These are phyloP conservation scores for Hyparrhenia diplandra DNA, from an alignment of 176 grass and related monocot genomes.

Conservation along the genomic window DNA sequence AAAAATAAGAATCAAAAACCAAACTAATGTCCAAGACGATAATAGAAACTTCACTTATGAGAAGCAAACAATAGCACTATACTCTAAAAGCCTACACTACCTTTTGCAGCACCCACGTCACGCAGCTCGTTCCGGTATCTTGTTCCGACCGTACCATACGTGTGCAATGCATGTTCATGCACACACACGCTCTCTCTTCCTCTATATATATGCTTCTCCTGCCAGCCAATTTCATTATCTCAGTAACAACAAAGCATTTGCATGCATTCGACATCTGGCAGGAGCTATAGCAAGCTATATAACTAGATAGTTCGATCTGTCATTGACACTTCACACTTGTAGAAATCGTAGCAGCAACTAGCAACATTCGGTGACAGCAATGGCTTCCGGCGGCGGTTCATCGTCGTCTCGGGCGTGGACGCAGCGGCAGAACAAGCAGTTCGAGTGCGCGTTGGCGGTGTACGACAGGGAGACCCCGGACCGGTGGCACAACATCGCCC, in stretches of 20 bases:
- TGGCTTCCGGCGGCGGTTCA: constrained; percentile 9
- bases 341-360: neutral
- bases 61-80: too few species aligned
- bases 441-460: constrained; percentile 68
- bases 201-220: neutral
- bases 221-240: neutral
- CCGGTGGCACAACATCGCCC: constrained; percentile 63
- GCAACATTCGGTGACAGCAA: neutral
- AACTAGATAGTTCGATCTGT: neutral
- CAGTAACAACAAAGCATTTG: neutral
- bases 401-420: constrained; percentile 45
- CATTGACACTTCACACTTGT: neutral
- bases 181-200: neutral
- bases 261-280: neutral
- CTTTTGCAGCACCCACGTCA: too few species aligned
- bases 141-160: constrained; percentile 1
- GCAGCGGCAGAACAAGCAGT: constrained; percentile 62
- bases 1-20: too few species aligned
- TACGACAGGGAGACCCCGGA: constrained; percentile 63
- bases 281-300: too few species aligned
- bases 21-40: too few species aligned
- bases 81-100: too few species aligned
- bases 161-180: neutral
- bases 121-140: neutral
- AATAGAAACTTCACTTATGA: too few species aligned